Percentiles rank a stretch among this genome's conserved stretches.
Evolutionary conservation across 768 basidiomycete species (phyloP).

Genomic region (Scleroderma citrinum): DNA sequence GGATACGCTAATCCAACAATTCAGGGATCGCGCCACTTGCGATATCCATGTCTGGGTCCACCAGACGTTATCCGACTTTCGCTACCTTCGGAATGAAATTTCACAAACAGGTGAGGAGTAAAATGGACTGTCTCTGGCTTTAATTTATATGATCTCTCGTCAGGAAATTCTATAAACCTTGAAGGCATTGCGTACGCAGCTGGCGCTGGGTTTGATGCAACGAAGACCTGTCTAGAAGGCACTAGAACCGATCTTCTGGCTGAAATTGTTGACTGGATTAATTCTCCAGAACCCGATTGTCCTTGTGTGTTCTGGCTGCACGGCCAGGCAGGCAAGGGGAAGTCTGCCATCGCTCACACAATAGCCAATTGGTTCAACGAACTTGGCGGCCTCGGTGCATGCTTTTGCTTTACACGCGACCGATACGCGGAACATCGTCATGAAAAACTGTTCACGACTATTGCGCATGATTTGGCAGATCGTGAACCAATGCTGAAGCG

Average conservation of each 20-base stretch:
- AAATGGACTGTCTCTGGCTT: background rate
- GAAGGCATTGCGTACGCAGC: background rate
- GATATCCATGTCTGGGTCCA: background rate
- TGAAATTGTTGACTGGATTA: slow-evolving; percentile 13
- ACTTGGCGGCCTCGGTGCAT: slow-evolving; percentile 1
- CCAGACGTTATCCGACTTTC: background rate
- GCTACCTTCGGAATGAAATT: background rate
- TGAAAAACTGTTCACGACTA: slow-evolving; percentile 8
- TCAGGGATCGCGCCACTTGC: background rate
- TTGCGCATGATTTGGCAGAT: slow-evolving; percentile 8
- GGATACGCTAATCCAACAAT: background rate
- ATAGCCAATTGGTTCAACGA: slow-evolving; percentile 6
- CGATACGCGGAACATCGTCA: slow-evolving; percentile 8
- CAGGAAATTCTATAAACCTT: background rate
- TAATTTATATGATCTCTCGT: background rate
- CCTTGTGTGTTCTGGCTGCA: slow-evolving; percentile 8
- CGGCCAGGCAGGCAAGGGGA: slow-evolving; percentile 13
- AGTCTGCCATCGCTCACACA: slow-evolving; percentile 15
- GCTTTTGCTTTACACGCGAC: slow-evolving; percentile 6
- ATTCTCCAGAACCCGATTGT: background rate
- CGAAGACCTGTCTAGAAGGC: slow-evolving; percentile 7
- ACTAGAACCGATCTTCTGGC: slow-evolving; percentile 10
- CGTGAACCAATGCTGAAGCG: slow-evolving; percentile 2
- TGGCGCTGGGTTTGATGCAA: background rate
- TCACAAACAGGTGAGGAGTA: background rate